Evolutionary conservation across 371 early-diverging fungal genomes (phyloP).

Genomic region (Chytridium lagenaria): DNA sequence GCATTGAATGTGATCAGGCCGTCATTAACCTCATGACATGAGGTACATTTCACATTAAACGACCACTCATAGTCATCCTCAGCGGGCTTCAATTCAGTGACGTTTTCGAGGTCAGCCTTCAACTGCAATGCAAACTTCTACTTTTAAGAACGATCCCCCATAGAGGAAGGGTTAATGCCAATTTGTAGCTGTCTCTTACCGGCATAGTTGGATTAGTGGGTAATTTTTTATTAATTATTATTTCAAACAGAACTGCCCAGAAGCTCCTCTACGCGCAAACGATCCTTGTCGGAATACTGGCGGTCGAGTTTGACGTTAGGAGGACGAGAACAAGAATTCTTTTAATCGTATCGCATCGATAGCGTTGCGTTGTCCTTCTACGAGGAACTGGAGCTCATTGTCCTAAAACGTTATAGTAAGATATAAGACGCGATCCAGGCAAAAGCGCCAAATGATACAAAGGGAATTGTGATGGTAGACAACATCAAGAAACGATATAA

Average conservation of each 20-base stretch:
- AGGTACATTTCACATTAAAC: slow-evolving; percentile 82
- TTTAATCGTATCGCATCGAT: slow-evolving; percentile 58
- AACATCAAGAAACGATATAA: not conserved
- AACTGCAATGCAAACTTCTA: slow-evolving; percentile 35
- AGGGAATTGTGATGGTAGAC: too few species aligned
- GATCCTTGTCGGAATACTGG: slow-evolving; percentile 46
- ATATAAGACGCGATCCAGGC: not conserved
- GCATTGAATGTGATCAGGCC: slow-evolving; percentile 77
- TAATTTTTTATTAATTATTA: too few species aligned
- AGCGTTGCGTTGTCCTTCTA: slow-evolving; percentile 56
- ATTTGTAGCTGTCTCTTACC: too few species aligned
- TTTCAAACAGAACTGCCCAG: too few species aligned
- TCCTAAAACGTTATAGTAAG: slow-evolving; percentile 34
- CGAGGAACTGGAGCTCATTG: slow-evolving; percentile 51
- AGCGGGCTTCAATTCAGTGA: slow-evolving; percentile 72
- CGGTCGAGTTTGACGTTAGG: slow-evolving; percentile 30
- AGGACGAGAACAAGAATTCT: slow-evolving; percentile 40
- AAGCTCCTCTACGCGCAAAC: slow-evolving; percentile 49
- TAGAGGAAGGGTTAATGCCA: too few species aligned
- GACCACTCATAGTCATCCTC: slow-evolving; percentile 73
- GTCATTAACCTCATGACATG: slow-evolving; percentile 79
- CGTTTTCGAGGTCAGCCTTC: slow-evolving; percentile 82
- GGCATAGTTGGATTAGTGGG: too few species aligned
- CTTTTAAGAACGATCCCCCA: too few species aligned
- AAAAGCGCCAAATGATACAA: not conserved